Conservation (phyloP, 768 basidiomycete species). For the Melanogaster broomeanus region DNA sequence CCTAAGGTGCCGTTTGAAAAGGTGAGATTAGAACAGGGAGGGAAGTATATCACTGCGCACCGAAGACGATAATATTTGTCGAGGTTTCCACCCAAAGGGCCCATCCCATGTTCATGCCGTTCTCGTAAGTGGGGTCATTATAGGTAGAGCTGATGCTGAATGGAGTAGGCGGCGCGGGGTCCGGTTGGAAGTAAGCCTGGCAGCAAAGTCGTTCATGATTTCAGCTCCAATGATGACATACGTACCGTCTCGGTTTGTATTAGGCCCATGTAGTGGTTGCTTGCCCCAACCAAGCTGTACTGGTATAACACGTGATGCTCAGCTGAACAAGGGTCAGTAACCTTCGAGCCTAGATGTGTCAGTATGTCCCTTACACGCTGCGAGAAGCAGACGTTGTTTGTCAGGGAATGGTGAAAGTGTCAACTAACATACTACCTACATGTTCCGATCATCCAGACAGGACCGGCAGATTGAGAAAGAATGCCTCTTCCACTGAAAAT, state of each 20-base stretch:
- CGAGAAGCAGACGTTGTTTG: background rate
- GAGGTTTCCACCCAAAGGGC: slow-evolving; percentile 33
- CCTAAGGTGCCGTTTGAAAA: slow-evolving; percentile 36
- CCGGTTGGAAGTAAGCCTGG: slow-evolving; percentile 52
- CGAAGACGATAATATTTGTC: slow-evolving; percentile 44
- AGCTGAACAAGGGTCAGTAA: slow-evolving; percentile 21
- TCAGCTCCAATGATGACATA: background rate
- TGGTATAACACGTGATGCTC: slow-evolving; percentile 52
- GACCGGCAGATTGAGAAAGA: slow-evolving; percentile 72
- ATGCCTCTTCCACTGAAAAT: slow-evolving; percentile 72
- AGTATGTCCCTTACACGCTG: slow-evolving; percentile 21
- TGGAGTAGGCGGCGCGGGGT: slow-evolving; percentile 43
- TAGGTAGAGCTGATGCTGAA: slow-evolving; percentile 36
- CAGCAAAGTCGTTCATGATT: no score
- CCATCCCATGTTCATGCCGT: slow-evolving; percentile 4
- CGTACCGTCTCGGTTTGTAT: slow-evolving; percentile 53
- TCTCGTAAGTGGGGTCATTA: slow-evolving; percentile 39
- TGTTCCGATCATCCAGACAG: slow-evolving; percentile 82
- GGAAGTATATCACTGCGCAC: slow-evolving; percentile 11
- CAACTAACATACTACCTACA: slow-evolving; percentile 15
- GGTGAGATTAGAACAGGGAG: slow-evolving; percentile 27
- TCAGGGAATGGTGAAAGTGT: background rate
- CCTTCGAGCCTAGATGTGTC: background rate
- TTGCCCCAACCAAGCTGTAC: slow-evolving; percentile 44
- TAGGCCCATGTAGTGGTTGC: slow-evolving; percentile 50